Percentiles rank a stretch among this genome's conserved stretches.
These are phyloP conservation scores for Podaxis sp. DNA, from an alignment of 768 basidiomycete genomes.

Conservation along the genomic window DNA sequence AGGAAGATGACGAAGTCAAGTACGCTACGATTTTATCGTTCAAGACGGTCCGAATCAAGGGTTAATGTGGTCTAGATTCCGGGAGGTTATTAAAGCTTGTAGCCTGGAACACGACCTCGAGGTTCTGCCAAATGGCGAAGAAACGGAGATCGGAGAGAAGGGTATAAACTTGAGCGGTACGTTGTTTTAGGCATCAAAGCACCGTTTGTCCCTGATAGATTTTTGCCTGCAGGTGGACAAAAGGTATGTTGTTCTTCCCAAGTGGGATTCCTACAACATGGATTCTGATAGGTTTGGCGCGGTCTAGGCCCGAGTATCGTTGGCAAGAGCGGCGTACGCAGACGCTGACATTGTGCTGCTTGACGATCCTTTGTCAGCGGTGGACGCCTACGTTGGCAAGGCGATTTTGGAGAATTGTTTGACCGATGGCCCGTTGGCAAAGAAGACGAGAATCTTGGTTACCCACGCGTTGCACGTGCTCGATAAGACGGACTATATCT, in stretches of 20 bases:
- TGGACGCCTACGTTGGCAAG: conserved; percentile 76
- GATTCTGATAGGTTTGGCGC: neutral
- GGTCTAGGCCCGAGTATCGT: conserved; percentile 65
- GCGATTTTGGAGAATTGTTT: conserved; percentile 64
- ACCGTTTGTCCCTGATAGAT: neutral
- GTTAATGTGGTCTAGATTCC: conserved; percentile 34
- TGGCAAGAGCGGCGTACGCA: conserved; percentile 79
- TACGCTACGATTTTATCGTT: conserved; percentile 21
- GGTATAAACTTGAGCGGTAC: conserved; percentile 68
- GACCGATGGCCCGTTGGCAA: conserved; percentile 48
- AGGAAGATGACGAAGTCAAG: conserved; percentile 58
- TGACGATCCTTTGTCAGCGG: conserved; percentile 80
- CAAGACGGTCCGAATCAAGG: neutral
- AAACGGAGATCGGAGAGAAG: conserved; percentile 75
- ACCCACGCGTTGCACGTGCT: conserved; percentile 62
- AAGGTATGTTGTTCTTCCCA: conserved; percentile 27
- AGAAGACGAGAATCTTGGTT: conserved; percentile 60
- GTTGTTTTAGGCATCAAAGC: conserved; percentile 4
- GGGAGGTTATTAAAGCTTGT: conserved; percentile 61
- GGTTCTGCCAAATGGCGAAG: conserved; percentile 67
- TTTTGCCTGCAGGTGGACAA: conserved; percentile 31
- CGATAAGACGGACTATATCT: conserved; percentile 61
- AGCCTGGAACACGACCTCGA: conserved; percentile 70
- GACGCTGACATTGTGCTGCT: conserved; percentile 71
- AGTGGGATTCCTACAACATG: neutral